Evolutionary conservation across 192 early-diverging fungal species (phyloP), one percentile per base, ranked within the genome.

Genomic region (Haplosporangium gracile): DNA sequence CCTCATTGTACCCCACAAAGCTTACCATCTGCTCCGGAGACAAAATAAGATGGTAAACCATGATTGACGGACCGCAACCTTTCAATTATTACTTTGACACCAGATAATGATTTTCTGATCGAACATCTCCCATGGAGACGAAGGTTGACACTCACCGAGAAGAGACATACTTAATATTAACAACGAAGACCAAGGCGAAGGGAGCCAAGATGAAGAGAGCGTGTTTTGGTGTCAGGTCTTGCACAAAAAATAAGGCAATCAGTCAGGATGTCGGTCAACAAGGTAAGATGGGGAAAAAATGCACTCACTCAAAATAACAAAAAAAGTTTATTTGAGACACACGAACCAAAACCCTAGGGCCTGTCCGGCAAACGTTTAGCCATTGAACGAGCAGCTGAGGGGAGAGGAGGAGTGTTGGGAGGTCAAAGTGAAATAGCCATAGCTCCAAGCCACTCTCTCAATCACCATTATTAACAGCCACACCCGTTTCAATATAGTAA

Each of bases 301-400:
- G 70, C 24, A 42, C 70, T 71, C 40, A 71, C 43, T 45, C 43
- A 45, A 45, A 42, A 42, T 22, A 20, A 71, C 38, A 71, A 71
- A 71, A 68, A 71, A 71, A n/a, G 70, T 71, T 70, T 40, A 38
- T 42, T 71, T 42, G 70, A 71, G 70, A 71, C 38, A 71, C 34
- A 71, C 70, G 24, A 71, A 38, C 18, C 70, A 39, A 71, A 71
- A 20, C 18, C 38, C 38, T 71, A 13, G 13, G 29, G 8, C 40
- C 39, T 22, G 57, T 24, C 57, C 60, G 60, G 60, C 60, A 65
- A 65, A 65, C 60, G 60, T 65, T 65, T 65, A 65, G 60, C 60
- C 60, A 65, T 65, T 26, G 6, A 26, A 32, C 26, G 9, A 36
- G 65, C 34, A 39, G 22, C 13, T 22, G 4, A 40, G 43, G 0